A percentile compares a stretch with the other conserved stretches of the same genome.
Evolutionary conservation across 2,329 filamentous ascomycete genomes (phyloP).

Genomic region (Botrytis fragariae): DNA sequence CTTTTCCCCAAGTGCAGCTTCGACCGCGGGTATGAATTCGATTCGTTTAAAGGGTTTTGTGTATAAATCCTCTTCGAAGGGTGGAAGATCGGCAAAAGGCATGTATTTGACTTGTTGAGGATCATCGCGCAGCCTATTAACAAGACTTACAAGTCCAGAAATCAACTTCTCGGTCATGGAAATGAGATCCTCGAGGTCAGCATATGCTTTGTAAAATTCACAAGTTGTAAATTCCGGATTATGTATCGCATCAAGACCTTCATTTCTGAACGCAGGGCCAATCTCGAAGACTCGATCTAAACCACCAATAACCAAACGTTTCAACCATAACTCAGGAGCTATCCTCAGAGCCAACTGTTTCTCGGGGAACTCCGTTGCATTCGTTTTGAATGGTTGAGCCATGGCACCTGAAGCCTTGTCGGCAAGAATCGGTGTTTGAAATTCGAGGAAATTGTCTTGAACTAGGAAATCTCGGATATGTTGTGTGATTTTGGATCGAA

Average conservation of each 20-base stretch:
- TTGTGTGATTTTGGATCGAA: constrained; percentile 72
- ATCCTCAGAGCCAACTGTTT: constrained; percentile 76
- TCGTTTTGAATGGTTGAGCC: constrained; percentile 81
- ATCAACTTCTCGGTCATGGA: constrained; percentile 71
- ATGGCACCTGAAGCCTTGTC: constrained; percentile 81
- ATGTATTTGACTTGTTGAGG: constrained; percentile 41
- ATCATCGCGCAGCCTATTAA: constrained; percentile 46
- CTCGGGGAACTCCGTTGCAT: constrained; percentile 71
- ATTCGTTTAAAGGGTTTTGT: constrained; percentile 61
- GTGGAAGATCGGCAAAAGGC: constrained; percentile 40
- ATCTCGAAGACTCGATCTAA: constrained; percentile 91
- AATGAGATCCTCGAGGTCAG: constrained; percentile 73
- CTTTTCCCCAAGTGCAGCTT: constrained; percentile 57
- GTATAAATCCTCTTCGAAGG: constrained; percentile 50
- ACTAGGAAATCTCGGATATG: constrained; percentile 73
- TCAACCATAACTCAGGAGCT: constrained; percentile 92
- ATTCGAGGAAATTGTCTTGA: constrained; percentile 73
- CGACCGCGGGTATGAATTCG: constrained; percentile 79
- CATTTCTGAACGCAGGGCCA: constrained; percentile 88
- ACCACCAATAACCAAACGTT: constrained; percentile 84
- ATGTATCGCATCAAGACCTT: constrained; percentile 85
- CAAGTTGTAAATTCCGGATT: constrained; percentile 98
- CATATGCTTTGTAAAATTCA: constrained; percentile 91
- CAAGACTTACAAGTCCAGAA: constrained; percentile 53
- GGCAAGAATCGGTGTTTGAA: constrained; percentile 85